Evolutionary conservation across 345 rosid species (phyloP), one percentile per base, ranked within the genome.

Genomic region (Citrus mangshanensis): DNA sequence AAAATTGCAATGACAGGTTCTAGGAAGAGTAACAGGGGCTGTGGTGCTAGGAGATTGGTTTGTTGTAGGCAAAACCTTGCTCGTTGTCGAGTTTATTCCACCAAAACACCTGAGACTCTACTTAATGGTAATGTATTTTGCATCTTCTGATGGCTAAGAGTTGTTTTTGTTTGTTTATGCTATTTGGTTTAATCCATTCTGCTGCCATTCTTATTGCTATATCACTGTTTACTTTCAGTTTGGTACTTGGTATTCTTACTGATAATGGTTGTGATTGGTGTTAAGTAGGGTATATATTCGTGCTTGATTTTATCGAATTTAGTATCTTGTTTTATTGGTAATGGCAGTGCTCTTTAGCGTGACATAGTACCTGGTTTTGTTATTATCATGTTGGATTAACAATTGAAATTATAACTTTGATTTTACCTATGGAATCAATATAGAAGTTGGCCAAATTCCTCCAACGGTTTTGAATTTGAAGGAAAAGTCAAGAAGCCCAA

Each of bases 61-160:
- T 81, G 75, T 80, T 85, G 84, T 77, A 86, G 90, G 70, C 86
- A 87, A 78, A 89, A 88, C 54, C 75, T 70, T 49, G 84, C 71
- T 65, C 80, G 78, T 60, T 85, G 91, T 80, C 83, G 86, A 76
- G 93, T 86, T 22, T 81, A 87, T 78, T 88, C 97, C 7, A 91
- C 97, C 2, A 92, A 85, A 84, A 74, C 95, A 76, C 88, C 89
- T 2, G 92, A 89, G 73, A 81, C 81, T 76, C 61, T 84, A 77
- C 85, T 89, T 38, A 66, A 80, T 68, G 97, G 99, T 93, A 91
- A 12, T 81, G 12, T 46, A 1, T 54, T 67, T 59, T 51, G 28
- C 24, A 49, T 18, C 40, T 37, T 68, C 62, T 74, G 72, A 70
- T 71, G 2, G 14, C 75, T 38, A 66, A 25, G 55, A 62, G 59